A percentile compares a stretch with the other conserved stretches of the same genome.
Evolutionary conservation across 805 yeast genomes (phyloP).

Genomic region (Clavispora santaluciae): DNA sequence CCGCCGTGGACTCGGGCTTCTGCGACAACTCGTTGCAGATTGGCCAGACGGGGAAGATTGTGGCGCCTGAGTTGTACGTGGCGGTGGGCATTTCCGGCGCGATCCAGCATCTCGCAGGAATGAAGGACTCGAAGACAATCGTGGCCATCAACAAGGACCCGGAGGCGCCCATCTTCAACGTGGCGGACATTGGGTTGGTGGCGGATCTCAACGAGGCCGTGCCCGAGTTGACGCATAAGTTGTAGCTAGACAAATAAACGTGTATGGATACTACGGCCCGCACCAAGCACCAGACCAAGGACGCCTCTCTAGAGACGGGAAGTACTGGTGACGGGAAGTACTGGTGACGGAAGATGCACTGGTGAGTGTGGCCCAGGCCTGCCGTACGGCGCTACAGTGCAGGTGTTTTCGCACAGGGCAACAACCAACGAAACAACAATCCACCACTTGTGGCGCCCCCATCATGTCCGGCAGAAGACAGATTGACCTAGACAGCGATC

Average conservation of each 20-base stretch:
- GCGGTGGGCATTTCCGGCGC: slow-evolving; percentile 97
- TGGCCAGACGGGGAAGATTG: slow-evolving; percentile 97
- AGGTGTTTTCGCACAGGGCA: not conserved
- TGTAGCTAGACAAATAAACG: slow-evolving; percentile 28
- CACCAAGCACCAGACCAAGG: too few species aligned
- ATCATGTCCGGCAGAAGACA: slow-evolving; percentile 4
- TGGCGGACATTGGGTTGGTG: slow-evolving; percentile 84
- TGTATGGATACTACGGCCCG: too few species aligned
- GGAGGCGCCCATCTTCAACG: slow-evolving; percentile 89
- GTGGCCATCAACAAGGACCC: slow-evolving; percentile 94
- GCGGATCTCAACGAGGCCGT: slow-evolving; percentile 83
- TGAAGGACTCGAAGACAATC: slow-evolving; percentile 92
- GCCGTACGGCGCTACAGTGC: not conserved
- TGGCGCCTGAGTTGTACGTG: slow-evolving; percentile 90
- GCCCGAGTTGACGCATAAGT: slow-evolving; percentile 84
- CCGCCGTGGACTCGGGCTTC: slow-evolving; percentile 94
- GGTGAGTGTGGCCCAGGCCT: too few species aligned
- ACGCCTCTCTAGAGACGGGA: too few species aligned
- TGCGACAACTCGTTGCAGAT: slow-evolving; percentile 95
- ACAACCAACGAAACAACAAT: not conserved
- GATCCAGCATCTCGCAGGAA: slow-evolving; percentile 96
- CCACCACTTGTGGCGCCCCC: not conserved
- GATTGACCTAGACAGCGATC: slow-evolving; percentile 32
- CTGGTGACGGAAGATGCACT: too few species aligned
- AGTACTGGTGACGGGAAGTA: too few species aligned